Base-by-base conservation (phyloP, 2,329 filamentous ascomycete species). In the Zarea fungicola region DNA sequence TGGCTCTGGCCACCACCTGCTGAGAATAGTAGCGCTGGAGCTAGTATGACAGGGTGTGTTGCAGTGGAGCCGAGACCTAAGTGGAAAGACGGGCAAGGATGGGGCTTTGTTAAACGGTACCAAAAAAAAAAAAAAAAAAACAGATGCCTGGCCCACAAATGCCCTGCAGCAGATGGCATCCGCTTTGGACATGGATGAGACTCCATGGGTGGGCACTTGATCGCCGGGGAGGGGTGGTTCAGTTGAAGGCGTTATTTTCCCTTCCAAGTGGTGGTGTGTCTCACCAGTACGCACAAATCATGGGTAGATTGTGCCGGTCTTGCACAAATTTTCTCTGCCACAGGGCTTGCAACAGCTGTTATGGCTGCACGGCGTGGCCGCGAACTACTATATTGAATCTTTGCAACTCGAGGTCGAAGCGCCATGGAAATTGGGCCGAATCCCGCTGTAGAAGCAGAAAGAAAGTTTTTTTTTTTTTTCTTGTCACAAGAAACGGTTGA, bases 121-220 rank as follows among this genome's bases (percentile, higher is more conserved):
- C 6, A 29, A 16, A 21, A 23, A 19, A 35, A 16, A 16, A 34
- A 48, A 48, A 26, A 28, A 48, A 41, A 47, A 39, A n/a, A 16
- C 10, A 32, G n/a, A 19, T 16, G n/a, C 32, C 36, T 28, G 28
- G 28, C 32, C 21, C 42, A 36, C 36, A n/a, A n/a, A 48, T 48
- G 45, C 45, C 45, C 45, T 41, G 45, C 45, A 46, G 34, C 36
- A 48, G 45, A 42, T 42, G 29, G 19, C 21, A 21, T 18, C 22
- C 45, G 35, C 16, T 42, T 6, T 31, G 40, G 23, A 18, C 18
- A 35, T 21, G 19, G 16, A 25, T 26, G 18, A 21, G 34, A 28
- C 39, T 23, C 48, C 40, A 23, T 40, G 48, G 48, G 48, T 49
- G 48, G 48, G 16, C 34, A 40, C 34, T 40, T 44, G 48, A 44